phyloP scores from a whole-genome alignment of 768 basidiomycete species.

The Lepiota venenata region DNA sequence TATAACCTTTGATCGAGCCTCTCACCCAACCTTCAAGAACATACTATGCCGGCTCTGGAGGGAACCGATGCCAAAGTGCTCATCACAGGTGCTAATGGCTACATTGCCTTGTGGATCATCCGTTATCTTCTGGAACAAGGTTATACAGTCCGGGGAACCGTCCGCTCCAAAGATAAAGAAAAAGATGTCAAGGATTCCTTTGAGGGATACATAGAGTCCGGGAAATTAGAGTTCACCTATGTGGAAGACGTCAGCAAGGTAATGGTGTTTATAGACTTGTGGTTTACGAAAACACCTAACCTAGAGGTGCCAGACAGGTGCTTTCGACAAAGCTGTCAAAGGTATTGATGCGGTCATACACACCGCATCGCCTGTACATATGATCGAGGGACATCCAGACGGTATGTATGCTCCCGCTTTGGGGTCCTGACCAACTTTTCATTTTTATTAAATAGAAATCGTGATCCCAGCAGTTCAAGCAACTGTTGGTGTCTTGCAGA shows the following conservation, averaged over 20 bases:
- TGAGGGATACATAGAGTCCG: constrained; percentile 28
- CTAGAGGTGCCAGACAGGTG: constrained; percentile 41
- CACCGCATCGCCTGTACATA: constrained; percentile 59
- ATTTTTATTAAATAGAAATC: constrained; percentile 39
- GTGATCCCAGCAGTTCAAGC: constrained; percentile 71
- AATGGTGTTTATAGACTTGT: neutral
- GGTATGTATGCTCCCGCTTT: constrained; percentile 15
- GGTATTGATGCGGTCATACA: constrained; percentile 71
- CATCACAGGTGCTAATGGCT: constrained; percentile 28
- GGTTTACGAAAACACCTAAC: no score
- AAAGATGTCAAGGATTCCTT: constrained; percentile 19
- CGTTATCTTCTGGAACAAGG: constrained; percentile 24
- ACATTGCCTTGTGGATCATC: constrained; percentile 27
- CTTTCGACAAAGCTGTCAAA: constrained; percentile 77
- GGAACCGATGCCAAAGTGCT: constrained; percentile 17
- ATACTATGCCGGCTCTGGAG: no score
- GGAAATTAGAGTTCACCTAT: constrained; percentile 51
- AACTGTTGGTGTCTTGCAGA: constrained; percentile 57
- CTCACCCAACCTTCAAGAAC: no score
- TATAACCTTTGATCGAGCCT: no score
- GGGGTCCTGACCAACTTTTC: neutral
- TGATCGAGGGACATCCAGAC: constrained; percentile 38
- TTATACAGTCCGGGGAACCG: constrained; percentile 25
- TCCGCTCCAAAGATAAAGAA: constrained; percentile 22
- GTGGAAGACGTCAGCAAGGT: constrained; percentile 59